Percentiles rank a stretch among this genome's conserved stretches.
Conservation (phyloP, 495 filamentous ascomycete genomes). For the Penicillium herquei region DNA sequence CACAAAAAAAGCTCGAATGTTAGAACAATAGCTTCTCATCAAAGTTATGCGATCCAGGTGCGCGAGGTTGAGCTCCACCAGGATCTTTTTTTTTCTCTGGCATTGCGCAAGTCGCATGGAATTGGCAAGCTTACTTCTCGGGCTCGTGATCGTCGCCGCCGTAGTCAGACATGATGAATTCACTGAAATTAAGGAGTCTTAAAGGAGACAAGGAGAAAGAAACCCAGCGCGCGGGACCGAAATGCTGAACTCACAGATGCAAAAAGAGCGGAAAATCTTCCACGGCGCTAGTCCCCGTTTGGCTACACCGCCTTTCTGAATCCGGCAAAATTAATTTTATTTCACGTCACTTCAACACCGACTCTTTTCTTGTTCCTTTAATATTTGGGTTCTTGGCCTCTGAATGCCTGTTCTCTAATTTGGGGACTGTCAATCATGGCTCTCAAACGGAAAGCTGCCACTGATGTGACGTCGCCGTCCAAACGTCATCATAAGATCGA, state of each 20-base stretch:
- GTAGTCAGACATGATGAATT: constrained; percentile 77
- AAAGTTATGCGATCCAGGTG: constrained; percentile 2
- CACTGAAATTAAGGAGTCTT: constrained; percentile 4
- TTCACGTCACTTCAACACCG: constrained; percentile 4
- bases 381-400: background rate
- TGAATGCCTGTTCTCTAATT: background rate
- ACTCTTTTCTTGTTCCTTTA: background rate
- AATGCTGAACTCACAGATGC: constrained; percentile 19
- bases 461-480: constrained; percentile 17
- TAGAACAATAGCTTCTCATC: constrained; percentile 11
- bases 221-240: constrained; percentile 13
- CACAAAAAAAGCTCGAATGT: constrained; percentile 9
- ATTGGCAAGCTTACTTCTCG: constrained; percentile 42
- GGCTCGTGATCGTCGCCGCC: constrained; percentile 59
- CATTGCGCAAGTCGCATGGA: constrained; percentile 1
- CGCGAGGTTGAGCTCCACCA: constrained; percentile 1
- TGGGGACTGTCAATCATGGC: constrained; percentile 17
- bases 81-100: constrained; percentile 6
- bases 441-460: constrained; percentile 32
- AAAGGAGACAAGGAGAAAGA: constrained; percentile 24
- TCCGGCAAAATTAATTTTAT: constrained; percentile 39
- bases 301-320: constrained; percentile 30
- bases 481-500: constrained; percentile 31
- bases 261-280: constrained; percentile 43
- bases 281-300: constrained; percentile 33